These are phyloP conservation scores for Coleophoma cylindrospora DNA, from an alignment of 2,329 filamentous ascomycete genomes.

Conservation along the genomic window DNA sequence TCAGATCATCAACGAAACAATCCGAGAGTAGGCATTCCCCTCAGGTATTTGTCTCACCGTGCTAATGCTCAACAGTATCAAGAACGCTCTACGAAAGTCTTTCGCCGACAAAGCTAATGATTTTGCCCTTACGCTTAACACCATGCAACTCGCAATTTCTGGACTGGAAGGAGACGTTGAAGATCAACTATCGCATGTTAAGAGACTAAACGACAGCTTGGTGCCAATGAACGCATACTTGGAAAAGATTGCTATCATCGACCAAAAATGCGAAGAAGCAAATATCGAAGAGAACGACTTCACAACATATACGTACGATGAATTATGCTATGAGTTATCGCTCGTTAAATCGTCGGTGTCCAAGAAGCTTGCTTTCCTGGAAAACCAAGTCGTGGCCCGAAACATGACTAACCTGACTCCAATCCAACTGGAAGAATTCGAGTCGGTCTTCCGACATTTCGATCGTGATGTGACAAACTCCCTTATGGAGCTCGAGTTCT, in stretches of 20 bases:
- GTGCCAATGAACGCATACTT: slow-evolving; percentile 88
- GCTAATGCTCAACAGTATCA: slow-evolving; percentile 60
- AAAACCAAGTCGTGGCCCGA: slow-evolving; percentile 96
- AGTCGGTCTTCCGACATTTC: slow-evolving; percentile 97
- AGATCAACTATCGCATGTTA: slow-evolving; percentile 85
- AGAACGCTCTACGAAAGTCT: slow-evolving; percentile 84
- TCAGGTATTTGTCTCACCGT: slow-evolving; percentile 1
- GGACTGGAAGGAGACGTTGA: slow-evolving; percentile 97
- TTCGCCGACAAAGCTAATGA: slow-evolving; percentile 99
- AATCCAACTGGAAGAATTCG: slow-evolving; percentile 97
- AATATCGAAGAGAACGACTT: slow-evolving; percentile 99
- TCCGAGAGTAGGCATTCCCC: slow-evolving; percentile 68
- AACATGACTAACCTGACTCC: slow-evolving; percentile 99
- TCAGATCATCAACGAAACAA: slow-evolving; percentile 95
- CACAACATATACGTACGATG: slow-evolving; percentile 98
- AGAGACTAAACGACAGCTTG: slow-evolving; percentile 78
- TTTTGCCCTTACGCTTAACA: slow-evolving; percentile 92
- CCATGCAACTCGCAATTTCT: slow-evolving; percentile 89
- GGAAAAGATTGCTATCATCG: slow-evolving; percentile 78
- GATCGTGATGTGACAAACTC: slow-evolving; percentile 90
- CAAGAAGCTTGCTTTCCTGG: slow-evolving; percentile 93
- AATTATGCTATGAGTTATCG: slow-evolving; percentile 87
- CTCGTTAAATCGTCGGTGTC: slow-evolving; percentile 88
- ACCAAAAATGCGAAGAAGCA: slow-evolving; percentile 86
- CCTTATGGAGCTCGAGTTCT: slow-evolving; percentile 90